These are phyloP conservation scores for Lentinula boryana DNA, from an alignment of 768 basidiomycete species.

Conservation along the genomic window DNA sequence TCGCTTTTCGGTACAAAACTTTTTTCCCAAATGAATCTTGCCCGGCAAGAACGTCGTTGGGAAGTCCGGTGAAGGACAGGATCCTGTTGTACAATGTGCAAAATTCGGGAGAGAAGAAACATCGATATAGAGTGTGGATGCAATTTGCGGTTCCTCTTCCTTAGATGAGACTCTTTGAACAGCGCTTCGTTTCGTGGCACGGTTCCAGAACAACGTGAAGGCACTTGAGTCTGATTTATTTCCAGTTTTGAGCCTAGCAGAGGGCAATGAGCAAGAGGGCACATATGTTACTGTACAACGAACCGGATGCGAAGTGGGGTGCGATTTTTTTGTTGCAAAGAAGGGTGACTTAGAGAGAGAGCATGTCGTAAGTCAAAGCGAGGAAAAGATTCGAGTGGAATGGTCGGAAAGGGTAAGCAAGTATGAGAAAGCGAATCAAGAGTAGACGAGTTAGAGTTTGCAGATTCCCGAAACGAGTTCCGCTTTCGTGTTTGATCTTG, in stretches of 20 bases:
- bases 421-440: background rate
- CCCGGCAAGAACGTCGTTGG: background rate
- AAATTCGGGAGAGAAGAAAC: background rate
- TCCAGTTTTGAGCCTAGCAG: background rate
- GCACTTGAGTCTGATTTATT: background rate
- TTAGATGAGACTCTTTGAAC: background rate
- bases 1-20: background rate
- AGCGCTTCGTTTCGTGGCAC: background rate
- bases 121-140: background rate
- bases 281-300: background rate
- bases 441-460: background rate
- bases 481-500: background rate
- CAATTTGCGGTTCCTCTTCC: background rate
- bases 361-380: background rate
- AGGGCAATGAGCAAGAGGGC: background rate
- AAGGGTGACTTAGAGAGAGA: background rate
- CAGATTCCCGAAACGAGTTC: background rate
- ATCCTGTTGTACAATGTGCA: background rate
- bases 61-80: background rate
- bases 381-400: background rate
- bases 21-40: background rate
- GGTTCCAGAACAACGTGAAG: background rate
- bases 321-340: background rate
- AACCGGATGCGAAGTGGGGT: background rate
- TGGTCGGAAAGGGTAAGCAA: background rate